These are phyloP conservation scores for Ganoderma lingzhi DNA, from an alignment of 1,284 basidiomycete genomes.

Conservation along the genomic window DNA sequence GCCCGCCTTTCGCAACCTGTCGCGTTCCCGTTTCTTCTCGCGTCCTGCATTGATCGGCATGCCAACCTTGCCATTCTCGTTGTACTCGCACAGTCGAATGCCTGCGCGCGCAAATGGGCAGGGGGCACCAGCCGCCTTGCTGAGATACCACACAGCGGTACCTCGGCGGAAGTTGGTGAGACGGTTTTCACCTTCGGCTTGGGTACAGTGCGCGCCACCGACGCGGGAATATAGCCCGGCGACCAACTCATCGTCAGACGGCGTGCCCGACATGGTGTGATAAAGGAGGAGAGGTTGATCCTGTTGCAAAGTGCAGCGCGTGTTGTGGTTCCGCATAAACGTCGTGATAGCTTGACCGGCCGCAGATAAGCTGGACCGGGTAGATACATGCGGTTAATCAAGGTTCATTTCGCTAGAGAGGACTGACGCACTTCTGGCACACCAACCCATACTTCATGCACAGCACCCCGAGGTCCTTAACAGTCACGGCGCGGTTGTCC, in stretches of 20 bases:
- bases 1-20: conserved; percentile 48
- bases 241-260: conserved; percentile 74
- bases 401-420: conserved; percentile 16
- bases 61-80: conserved; percentile 54
- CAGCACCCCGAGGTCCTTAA: conserved; percentile 82
- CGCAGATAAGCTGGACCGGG: conserved; percentile 64
- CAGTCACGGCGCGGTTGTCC: conserved; percentile 84
- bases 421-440: conserved; percentile 72
- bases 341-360: conserved; percentile 82
- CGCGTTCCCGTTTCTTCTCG: conserved; percentile 51
- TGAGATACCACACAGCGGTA: conserved; percentile 82
- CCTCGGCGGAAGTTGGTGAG: conserved; percentile 80
- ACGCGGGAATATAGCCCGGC: conserved; percentile 72
- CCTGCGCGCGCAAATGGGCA: conserved; percentile 77
- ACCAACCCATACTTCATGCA: conserved; percentile 67
- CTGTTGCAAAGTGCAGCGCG: conserved; percentile 72
- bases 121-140: conserved; percentile 72
- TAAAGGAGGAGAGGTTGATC: conserved; percentile 77
- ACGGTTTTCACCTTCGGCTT: conserved; percentile 52
- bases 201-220: conserved; percentile 67
- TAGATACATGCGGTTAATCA: conserved; percentile 14
- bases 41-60: conserved; percentile 38
- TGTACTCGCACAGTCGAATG: conserved; percentile 75
- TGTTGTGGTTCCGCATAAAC: conserved; percentile 75
- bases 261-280: conserved; percentile 75